Evolutionary conservation across 495 filamentous ascomycete genomes (phyloP).

Genomic region (Terfezia boudieri): DNA sequence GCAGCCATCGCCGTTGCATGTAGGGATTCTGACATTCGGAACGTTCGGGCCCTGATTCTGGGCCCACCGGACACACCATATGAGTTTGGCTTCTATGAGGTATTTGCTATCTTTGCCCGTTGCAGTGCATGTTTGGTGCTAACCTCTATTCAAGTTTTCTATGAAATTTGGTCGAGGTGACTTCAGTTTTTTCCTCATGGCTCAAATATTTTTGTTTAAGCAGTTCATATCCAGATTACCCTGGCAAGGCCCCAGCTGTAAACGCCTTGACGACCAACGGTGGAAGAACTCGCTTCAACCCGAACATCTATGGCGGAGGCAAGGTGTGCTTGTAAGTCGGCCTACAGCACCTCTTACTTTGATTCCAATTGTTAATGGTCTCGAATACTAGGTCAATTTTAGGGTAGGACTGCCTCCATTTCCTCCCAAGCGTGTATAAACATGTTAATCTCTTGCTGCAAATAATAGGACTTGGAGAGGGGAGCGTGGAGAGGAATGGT

Average conservation of each 20-base stretch:
- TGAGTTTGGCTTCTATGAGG: constrained; percentile 93
- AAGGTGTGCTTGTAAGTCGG: constrained; percentile 68
- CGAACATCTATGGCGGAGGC: constrained; percentile 80
- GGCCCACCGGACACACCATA: constrained; percentile 91
- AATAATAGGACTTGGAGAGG: constrained; percentile 70
- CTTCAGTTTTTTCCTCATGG: constrained; percentile 16
- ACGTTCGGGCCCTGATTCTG: constrained; percentile 71
- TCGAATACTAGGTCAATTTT: constrained; percentile 49
- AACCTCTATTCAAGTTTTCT: constrained; percentile 28
- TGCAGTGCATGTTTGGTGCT: constrained; percentile 5
- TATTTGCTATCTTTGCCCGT: constrained; percentile 18
- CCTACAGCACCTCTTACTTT: not conserved
- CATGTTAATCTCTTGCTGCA: constrained; percentile 1
- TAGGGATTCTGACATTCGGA: constrained; percentile 65
- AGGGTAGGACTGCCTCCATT: constrained; percentile 31
- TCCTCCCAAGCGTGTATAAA: no score
- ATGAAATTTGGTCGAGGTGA: constrained; percentile 46
- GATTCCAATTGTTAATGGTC: not conserved
- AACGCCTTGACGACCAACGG: constrained; percentile 63
- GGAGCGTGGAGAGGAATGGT: constrained; percentile 79
- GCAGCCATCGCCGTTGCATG: constrained; percentile 68
- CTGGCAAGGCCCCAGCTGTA: constrained; percentile 56
- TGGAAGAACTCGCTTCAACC: constrained; percentile 76
- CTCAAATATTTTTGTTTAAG: constrained; percentile 2
- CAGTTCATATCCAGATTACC: constrained; percentile 42